Base-by-base conservation (phyloP, 2,329 filamentous ascomycete genomes). In the Cytospora piceicola region DNA sequence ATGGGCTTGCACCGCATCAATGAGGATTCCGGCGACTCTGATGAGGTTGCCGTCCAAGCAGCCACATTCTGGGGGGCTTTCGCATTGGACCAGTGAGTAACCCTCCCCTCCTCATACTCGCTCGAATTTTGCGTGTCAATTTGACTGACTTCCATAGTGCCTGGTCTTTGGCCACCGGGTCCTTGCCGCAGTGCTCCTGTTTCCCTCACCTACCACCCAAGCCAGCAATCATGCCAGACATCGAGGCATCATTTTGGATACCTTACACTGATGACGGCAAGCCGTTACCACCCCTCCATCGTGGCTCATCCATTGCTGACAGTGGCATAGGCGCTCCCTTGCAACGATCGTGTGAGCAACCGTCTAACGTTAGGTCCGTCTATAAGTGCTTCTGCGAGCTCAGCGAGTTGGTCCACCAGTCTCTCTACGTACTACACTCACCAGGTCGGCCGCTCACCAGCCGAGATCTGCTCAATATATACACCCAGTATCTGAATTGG, bases 391-490 rank as follows among this genome's bases (percentile, higher is more conserved):
- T 92, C 70, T 90, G 88, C 72, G 87, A 89, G 71, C 82, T 93
- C 59, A 91, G 88, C 68, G 89, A 92, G 75, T 83, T 93, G 1
- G 87, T 92, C 1, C 90, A 91, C 73, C 85, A 90, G 70, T 89
- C 88, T 34, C 80, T 91, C 24, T 90, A 89, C 72, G 83, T 90
- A 49, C 83, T 92, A n/a, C 90, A 92, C 72, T 88, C 90, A 4
- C 90, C 90, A 0, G 87, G 85, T 17, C 83, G 84, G 63, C 85
- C 85, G 6, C 80, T 92, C 54, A 90, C 86, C 0, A 88, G 87
- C 69, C 82, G 84, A 49, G 85, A 86, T 49, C 78, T 93, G 2
- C 78, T 91, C 11, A 82, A 80, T 57, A 85, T 86, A 30, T 92
- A 93, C 69, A 86, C 84, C 0, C 84, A 88, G 70, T 93, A 91